Base-by-base conservation (phyloP, 352 stramenopile species). In the Albugo candida region DNA sequence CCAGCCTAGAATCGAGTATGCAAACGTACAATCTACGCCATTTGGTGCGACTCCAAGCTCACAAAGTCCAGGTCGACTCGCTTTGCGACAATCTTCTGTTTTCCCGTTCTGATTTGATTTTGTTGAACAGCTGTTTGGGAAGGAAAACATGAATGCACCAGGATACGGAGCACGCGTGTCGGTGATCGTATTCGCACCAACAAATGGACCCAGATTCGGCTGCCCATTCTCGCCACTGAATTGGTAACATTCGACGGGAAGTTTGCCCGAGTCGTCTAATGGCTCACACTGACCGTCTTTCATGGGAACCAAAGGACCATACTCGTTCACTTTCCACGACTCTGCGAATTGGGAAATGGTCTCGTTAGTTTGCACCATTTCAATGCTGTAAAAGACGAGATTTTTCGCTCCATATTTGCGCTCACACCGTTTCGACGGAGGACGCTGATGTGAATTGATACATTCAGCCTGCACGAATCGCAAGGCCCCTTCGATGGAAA, bases 81-180 rank as follows among this genome's bases (percentile, higher is more conserved):
- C 11, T 1, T 48, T 44, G 16, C 52, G 54, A 19, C 41, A 53
- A 13, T 52, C 27, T n/a, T 52, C 47, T 14, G 38, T 39, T 19
- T 17, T 20, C 6, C 42, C 13, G 13, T 21, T n/a, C 31, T 48
- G 14, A 35, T 54, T 41, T 8, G 24, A 31, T 31, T 31, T 31
- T 8, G 24, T 31, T 2, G 14, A n/a, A 11, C 49, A 57, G 16
- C 24, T 41, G 27, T 40, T 41, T 5, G 49, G 49, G 42, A 24
- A 51, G 13, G 39, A 41, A 41, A 47, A 57, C 41, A 36, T 55
- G 55, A 53, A 59, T 56, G 66, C 54, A 41, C 56, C 60, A 60
- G 12, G 62, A 67, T 75, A 69, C 53, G 51, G 43, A 64, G 52
- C 50, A 51, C 53, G 51, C 20, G 53, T 51, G 43, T 59, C 52